A percentile compares a stretch with the other conserved stretches of the same genome.
Conservation (phyloP, 2,329 filamentous ascomycete species). For the Verticillium tricorpus region DNA sequence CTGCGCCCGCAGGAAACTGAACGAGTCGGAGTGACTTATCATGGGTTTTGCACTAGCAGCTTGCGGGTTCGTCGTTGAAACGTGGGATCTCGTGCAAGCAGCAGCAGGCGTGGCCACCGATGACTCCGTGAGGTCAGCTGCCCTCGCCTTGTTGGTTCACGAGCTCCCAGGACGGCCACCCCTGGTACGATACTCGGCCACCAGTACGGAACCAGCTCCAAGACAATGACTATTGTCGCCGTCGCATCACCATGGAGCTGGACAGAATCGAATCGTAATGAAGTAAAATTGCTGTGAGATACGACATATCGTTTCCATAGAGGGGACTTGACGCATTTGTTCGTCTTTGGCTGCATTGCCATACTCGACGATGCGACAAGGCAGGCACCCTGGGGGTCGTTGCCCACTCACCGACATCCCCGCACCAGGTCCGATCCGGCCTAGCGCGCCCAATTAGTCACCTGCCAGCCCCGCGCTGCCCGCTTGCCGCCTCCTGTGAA, state of each 20-base stretch:
- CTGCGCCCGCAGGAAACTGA: neutral
- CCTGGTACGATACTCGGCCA: neutral
- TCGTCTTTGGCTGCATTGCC: neutral
- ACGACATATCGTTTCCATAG: neutral
- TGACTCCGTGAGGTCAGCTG: conserved; percentile 1
- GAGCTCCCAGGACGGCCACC: neutral
- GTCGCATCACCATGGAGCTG: no score
- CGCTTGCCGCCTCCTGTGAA: neutral
- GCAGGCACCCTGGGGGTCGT: neutral
- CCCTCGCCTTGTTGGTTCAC: neutral
- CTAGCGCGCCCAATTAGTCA: neutral
- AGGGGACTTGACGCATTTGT: neutral
- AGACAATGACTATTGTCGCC: neutral
- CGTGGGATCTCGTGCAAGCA: neutral
- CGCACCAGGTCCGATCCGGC: neutral
- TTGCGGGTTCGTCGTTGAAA: neutral
- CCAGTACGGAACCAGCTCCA: neutral
- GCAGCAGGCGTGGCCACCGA: neutral
- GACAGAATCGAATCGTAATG: no score
- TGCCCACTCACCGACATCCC: conserved; percentile 2
- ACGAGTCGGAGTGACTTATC: neutral
- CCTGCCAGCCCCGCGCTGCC: conserved; percentile 3
- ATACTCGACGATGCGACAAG: neutral
- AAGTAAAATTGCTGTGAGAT: neutral
- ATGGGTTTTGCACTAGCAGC: neutral